phyloP scores from a whole-genome alignment of 2,329 filamentous ascomycete genomes.

The Berkeleyomyces rouxiae region DNA sequence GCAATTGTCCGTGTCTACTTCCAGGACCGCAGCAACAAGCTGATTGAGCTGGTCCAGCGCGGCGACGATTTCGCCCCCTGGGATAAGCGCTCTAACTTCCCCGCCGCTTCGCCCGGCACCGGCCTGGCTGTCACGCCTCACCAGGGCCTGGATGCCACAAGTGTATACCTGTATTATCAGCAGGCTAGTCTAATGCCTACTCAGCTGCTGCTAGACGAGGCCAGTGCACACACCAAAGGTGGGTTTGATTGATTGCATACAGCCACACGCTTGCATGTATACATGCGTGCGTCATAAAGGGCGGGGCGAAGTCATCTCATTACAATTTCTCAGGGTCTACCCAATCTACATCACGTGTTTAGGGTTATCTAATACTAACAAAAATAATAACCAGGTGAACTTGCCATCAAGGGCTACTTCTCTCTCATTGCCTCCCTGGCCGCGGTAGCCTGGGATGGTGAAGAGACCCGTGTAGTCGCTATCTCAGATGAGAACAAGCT shows the following conservation, averaged over 20 bases:
- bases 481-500: conserved; percentile 12
- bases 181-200: conserved; percentile 9
- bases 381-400: conserved; percentile 1
- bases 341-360: not conserved
- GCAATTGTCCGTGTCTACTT: conserved; percentile 12
- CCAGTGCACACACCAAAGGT: conserved; percentile 7
- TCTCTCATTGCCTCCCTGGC: conserved; percentile 12
- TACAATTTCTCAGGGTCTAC: no score
- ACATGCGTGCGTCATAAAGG: no score
- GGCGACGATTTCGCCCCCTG: conserved; percentile 13
- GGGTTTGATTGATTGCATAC: not conserved
- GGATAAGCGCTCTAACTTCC: conserved; percentile 10
- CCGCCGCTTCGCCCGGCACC: conserved; percentile 10
- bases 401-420: conserved; percentile 13
- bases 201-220: conserved; percentile 11
- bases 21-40: conserved; percentile 12
- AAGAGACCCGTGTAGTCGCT: conserved; percentile 12
- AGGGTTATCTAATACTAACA: not conserved
- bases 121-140: conserved; percentile 10
- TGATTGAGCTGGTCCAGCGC: conserved; percentile 13
- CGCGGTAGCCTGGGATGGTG: conserved; percentile 11
- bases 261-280: no score
- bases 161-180: conserved; percentile 12
- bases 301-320: no score
- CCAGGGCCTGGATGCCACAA: conserved; percentile 9